Evolutionary conservation across 805 yeast species (phyloP), one percentile per base, ranked within the genome.

Genomic region (Saccharomycopsis fibuligera): DNA sequence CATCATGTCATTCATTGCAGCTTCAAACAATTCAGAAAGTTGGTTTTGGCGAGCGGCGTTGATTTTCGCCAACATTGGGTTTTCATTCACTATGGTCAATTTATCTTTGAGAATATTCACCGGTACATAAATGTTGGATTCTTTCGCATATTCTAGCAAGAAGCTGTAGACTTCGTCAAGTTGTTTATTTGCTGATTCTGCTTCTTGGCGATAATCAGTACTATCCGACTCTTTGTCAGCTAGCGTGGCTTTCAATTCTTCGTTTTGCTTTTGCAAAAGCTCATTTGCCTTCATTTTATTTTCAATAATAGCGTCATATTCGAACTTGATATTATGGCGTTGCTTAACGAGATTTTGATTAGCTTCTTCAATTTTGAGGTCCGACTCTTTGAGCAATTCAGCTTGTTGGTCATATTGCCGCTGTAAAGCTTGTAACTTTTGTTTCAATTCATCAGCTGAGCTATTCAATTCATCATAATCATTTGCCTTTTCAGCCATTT

Each of bases 231-330:
- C 45, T 25, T 17, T 23, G 16, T 36, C 30, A 17, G 45, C 16
- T 16, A 48, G n/a, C 16, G 35, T 41, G 17, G 19, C 6, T 25
- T 45, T 29, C 3, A 44, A 23, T 23, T 38, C 48, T 14, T 23
- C 21, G 21, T 45, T 23, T 33, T 49, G 38, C 12, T 39, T 21
- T 4, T 16, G 23, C 19, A 51, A 36, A 17, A 39, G 39, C 30
- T 47, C 42, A n/a, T 44, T 36, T 3, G 46, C 51, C 5, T 44
- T 47, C 42, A 51, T 47, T 25, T 51, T 51, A 31, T 44, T 47
- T 41, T 51, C 54, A 19, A 51, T 51, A 29, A 51, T 51, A n/a
- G 54, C 54, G 42, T 48, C 54, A 42, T 48, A 48, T 29, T 48
- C 54, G 37, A 48, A 51, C 33, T 51, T 48, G 30, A 48, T 48